A percentile compares a stretch with the other conserved stretches of the same genome.
phyloP scores from a whole-genome alignment of 768 basidiomycete genomes.

The Macrolepiota albuminosa region DNA sequence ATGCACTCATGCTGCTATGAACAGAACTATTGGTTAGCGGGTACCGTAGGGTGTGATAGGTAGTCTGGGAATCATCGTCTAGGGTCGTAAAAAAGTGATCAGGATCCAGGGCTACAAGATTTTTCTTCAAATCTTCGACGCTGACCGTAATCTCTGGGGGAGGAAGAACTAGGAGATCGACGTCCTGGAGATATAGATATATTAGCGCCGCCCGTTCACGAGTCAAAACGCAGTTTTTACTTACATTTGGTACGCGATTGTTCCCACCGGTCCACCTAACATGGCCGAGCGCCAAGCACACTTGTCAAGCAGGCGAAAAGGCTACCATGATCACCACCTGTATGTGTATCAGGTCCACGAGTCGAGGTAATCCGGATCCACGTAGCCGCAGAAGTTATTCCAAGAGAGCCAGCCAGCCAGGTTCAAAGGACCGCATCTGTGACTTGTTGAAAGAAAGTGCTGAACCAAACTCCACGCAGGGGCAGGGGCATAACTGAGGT shows the following conservation, averaged over 20 bases:
- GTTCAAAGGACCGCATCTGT: not conserved
- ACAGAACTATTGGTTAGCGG: slow-evolving; percentile 12
- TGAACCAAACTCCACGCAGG: slow-evolving; percentile 2
- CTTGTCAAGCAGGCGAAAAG: slow-evolving; percentile 20
- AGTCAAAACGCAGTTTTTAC: not conserved
- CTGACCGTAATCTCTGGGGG: slow-evolving; percentile 11
- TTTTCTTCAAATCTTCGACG: slow-evolving; percentile 27
- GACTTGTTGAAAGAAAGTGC: too few species aligned
- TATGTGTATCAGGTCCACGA: slow-evolving; percentile 10
- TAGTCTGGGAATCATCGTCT: slow-evolving; percentile 27
- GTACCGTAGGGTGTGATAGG: slow-evolving; percentile 37
- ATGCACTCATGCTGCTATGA: slow-evolving; percentile 21
- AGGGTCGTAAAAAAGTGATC: slow-evolving; percentile 32
- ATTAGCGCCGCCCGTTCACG: not conserved
- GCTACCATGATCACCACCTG: slow-evolving; percentile 27
- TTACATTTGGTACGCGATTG: slow-evolving; percentile 31
- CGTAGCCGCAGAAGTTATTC: not conserved
- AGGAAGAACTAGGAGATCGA: slow-evolving; percentile 28
- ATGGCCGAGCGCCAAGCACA: slow-evolving; percentile 25
- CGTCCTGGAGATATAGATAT: slow-evolving; percentile 19
- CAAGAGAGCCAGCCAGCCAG: not conserved
- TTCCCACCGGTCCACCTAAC: slow-evolving; percentile 36
- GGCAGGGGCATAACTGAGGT: not conserved
- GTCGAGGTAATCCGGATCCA: not conserved
- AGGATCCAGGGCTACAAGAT: slow-evolving; percentile 25